Base-by-base conservation (phyloP, 2,329 filamentous ascomycete genomes). In the Neonectria magnoliae region DNA sequence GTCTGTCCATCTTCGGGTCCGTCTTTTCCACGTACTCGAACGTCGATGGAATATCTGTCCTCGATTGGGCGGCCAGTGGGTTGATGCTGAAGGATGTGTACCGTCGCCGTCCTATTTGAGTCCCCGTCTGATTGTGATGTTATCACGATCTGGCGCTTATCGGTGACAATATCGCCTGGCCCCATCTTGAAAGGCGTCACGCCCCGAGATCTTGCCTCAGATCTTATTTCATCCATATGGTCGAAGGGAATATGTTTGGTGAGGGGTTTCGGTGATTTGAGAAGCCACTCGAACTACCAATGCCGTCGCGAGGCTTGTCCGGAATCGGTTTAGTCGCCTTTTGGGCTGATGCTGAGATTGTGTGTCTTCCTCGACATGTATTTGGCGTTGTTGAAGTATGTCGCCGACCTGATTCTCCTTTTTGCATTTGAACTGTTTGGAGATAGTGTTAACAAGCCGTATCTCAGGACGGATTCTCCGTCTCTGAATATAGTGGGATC, bases 1-100 rank as follows among this genome's bases (percentile, higher is more conserved):
- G 48, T 52, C 27, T 45, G 25, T 27, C 18, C 38, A 13, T 10
- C 27, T 18, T 36, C 36, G 2, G 18, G 7, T 10, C 4, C 27
- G 9, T 38, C 31, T 18, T 29, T 4, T 14, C 36, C 38, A 4
- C 27, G 14, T 13, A 29, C 5, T 9, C 18, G 48, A 20, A 59
- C 22, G 41, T 59, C 57, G 16, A 59, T 59, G 5, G 57, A 59
- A 20, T 53, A 59, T 18, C 57, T 53, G 48, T 53, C 57, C 38
- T 59, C 57, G 9, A 59, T 59, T n/a, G 57, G 48, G 47, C 57
- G 57, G 18, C 38, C 25, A 5, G 48, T 59, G 13, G 57, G 57
- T 36, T 59, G 57, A 38, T 59, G 57, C 11, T 59, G 57, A 5
- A 59, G 38, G 9, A 59, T 45, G 27, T 59, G 48, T 41, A 59